Evolutionary conservation across 2,329 filamentous ascomycete genomes (phyloP).

Genomic region (Parafenestella ontariensis): DNA sequence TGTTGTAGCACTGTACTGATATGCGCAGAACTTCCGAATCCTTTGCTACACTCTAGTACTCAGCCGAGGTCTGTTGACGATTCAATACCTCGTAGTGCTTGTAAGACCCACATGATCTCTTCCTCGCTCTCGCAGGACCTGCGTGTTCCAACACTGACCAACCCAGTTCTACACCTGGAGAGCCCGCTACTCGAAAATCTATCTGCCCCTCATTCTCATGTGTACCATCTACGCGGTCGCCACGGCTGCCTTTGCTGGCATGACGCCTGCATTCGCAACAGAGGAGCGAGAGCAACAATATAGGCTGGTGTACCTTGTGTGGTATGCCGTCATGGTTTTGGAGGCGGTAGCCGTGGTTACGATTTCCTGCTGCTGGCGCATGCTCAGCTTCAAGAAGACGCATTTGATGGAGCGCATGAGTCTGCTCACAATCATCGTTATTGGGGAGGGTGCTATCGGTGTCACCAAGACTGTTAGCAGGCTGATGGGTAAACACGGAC

Average conservation of each 20-base stretch:
- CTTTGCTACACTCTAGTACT: constrained; percentile 46
- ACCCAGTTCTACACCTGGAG: constrained; percentile 37
- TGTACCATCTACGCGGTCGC: constrained; percentile 35
- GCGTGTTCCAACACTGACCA: constrained; percentile 1
- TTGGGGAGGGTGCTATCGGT: constrained; percentile 71
- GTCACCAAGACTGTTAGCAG: constrained; percentile 61
- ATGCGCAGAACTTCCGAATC: constrained; percentile 41
- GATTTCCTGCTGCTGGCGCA: constrained; percentile 62
- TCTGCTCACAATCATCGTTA: constrained; percentile 69
- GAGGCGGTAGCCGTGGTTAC: constrained; percentile 62
- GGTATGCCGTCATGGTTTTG: constrained; percentile 55
- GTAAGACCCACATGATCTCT: too few species aligned
- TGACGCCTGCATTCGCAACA: constrained; percentile 44
- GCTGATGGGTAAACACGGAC: constrained; percentile 47
- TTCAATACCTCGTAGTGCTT: constrained; percentile 45
- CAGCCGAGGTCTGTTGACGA: constrained; percentile 38
- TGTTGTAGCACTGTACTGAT: constrained; percentile 6
- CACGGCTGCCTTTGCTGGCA: constrained; percentile 40
- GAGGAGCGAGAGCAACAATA: constrained; percentile 13
- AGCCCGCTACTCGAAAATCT: constrained; percentile 42
- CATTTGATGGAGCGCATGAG: constrained; percentile 70
- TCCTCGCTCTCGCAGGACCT: not conserved
- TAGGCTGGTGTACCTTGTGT: constrained; percentile 40
- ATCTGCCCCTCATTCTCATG: constrained; percentile 42
- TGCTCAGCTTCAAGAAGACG: constrained; percentile 67